phyloP scores from a whole-genome alignment of 2,329 filamentous ascomycete genomes.

The Aspergillus felis region DNA sequence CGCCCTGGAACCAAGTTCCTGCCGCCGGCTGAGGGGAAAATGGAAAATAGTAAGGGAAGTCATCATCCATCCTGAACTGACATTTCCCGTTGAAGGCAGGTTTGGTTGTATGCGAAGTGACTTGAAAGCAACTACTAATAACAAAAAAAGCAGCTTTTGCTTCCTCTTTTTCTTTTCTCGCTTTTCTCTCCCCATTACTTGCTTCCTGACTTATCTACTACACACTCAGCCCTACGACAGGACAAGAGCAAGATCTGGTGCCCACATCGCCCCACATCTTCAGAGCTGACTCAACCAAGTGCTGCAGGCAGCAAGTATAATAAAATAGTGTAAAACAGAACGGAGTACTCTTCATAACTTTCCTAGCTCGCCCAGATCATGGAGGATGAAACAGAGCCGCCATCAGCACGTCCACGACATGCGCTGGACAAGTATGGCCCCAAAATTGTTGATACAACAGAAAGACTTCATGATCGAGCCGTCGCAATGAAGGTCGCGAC shows the following conservation, averaged over 20 bases:
- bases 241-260: background rate
- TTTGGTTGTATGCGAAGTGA: background rate
- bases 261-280: background rate
- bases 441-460: slow-evolving; percentile 38
- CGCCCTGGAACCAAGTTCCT: background rate
- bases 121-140: no score
- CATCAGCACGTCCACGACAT: slow-evolving; percentile 19
- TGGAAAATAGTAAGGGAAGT: background rate
- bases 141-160: background rate
- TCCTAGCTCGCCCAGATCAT: background rate
- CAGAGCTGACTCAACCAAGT: background rate
- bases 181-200: background rate
- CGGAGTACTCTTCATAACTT: background rate
- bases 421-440: slow-evolving; percentile 33
- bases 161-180: background rate
- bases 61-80: background rate
- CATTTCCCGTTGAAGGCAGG: no score
- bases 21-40: background rate
- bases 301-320: slow-evolving; percentile 4
- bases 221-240: background rate
- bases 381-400: slow-evolving; percentile 11
- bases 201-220: background rate
- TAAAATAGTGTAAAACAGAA: background rate
- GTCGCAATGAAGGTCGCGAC: slow-evolving; percentile 20
- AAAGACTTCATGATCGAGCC: slow-evolving; percentile 36